Evolutionary conservation across 768 basidiomycete genomes (phyloP), one percentile per base, ranked within the genome.

Genomic region (Cystobasidium tubakii): DNA sequence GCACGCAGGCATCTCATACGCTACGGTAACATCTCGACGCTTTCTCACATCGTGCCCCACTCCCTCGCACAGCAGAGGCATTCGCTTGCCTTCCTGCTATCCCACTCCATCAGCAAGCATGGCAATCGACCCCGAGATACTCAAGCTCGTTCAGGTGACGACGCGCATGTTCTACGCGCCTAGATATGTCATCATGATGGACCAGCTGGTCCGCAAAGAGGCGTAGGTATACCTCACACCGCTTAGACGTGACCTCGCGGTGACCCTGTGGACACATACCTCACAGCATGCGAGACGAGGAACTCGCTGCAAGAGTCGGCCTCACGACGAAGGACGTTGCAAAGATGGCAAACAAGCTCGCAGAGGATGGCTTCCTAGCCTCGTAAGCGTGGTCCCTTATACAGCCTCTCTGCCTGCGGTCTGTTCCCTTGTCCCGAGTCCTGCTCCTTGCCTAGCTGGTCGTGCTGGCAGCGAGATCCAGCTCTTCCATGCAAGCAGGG

Each of bases 91-190:
- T 71, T 46, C 21, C 69, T 71, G 69, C 34, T 63, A n/a, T 23
- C 33, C n/a, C 17, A 33, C 12, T 43, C 63, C 1, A 44, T 39
- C 29, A 17, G 3, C 43, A 12, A 27, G 13, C 29, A 67, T 67
- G 66, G 43, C 66, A 7, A 36, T 57, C 55, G 69, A 71, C 53
- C 53, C 27, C 12, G 55, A 69, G 27, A 66, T 72, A 10, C 74
- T 46, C 60, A 86, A 88, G 74, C 88, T 99, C 78, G 91, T 96
- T 77, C 92, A 96, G 81, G 89, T 91, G 83, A 92, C 95, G 80
- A 87, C 89, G 57, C 87, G 95, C 78, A 88, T 90, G 39, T 98
- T 99, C 83, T 99, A 97, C 83, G 96, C 97, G 81, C 85, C 91
- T 55, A 90, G 90, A 79, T 92, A 85, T 81, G 90, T 89, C 78